Evolutionary conservation across 305 asterid genomes (phyloP), one percentile per base, ranked within the genome.

Genomic region (Fraxinus ornus): DNA sequence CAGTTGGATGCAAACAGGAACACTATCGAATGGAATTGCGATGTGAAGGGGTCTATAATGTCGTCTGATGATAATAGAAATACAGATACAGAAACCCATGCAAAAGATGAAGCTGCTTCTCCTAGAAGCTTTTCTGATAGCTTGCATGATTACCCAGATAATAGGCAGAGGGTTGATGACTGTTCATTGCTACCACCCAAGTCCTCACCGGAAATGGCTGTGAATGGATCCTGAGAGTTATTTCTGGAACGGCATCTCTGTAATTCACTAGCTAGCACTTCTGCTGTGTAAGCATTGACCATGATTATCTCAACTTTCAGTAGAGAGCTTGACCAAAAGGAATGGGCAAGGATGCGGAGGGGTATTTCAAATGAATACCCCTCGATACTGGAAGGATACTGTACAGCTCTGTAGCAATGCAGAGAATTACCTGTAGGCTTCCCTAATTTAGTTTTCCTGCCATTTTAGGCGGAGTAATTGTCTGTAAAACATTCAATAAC

Each of bases 151-250:
- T 79, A 87, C 81, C 84, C 87, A 15, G 93, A 87, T 83, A 89
- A 84, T 49, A 87, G 86, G 81, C 89, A 82, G 81, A 85, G 44
- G 30, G 92, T 87, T 77, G 96, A 91, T 19, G 97, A 92, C 28
- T 52, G 81, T 30, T 86, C 91, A 35, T 80, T 87, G 73, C 78
- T 89, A 80, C 85, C 92, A n/a, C 88, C 93, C 1, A 91, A 89
- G 12, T 85, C 99, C 75, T 91, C 99, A 13, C 89, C 97, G 0
- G 98, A 94, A 79, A 94, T 92, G 96, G 89, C 93, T 78, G 97
- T 95, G 79, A 92, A 89, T 84, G 98, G 98, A 76, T 92, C 97
- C 39, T 93, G 88, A 93, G 78, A 78, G 76, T 28, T 78, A 72
- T 36, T 74, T 78, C 32, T 87, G 71, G 78, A 64, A 9, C 79